These are phyloP conservation scores for Phytophthora gonapodyides DNA, from an alignment of 352 stramenopile species.

Conservation along the genomic window DNA sequence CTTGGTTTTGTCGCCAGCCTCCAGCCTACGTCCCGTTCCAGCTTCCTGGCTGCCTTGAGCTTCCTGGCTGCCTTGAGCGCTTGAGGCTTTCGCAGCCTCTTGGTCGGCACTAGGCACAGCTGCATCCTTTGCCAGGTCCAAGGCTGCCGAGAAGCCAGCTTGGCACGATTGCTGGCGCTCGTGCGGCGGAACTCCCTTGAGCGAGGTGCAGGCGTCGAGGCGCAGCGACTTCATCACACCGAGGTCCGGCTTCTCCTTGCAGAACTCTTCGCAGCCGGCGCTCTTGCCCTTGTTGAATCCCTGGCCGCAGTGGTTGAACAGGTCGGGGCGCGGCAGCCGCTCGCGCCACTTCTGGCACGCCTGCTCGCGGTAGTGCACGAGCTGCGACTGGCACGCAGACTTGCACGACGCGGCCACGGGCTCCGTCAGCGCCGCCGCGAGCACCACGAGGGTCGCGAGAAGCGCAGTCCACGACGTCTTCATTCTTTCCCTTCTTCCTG, in stretches of 20 bases:
- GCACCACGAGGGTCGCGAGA: constrained; percentile 18
- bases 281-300: constrained; percentile 47
- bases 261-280: constrained; percentile 48
- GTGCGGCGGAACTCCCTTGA: constrained; percentile 41
- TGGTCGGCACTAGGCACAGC: constrained; percentile 12
- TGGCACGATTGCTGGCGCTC: constrained; percentile 52
- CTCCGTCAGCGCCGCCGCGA: constrained; percentile 11
- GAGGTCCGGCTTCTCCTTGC: constrained; percentile 26
- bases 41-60: constrained; percentile 23
- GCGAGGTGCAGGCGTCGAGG: constrained; percentile 47
- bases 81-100: constrained; percentile 4
- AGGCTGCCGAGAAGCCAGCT: constrained; percentile 44
- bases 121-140: constrained; percentile 39
- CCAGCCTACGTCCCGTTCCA: constrained; percentile 6
- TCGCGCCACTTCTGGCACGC: constrained; percentile 51
- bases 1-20: not conserved
- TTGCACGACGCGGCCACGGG: constrained; percentile 26
- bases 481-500: constrained; percentile 17
- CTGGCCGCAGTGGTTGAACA: constrained; percentile 58
- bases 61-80: constrained; percentile 13
- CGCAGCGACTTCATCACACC: constrained; percentile 41
- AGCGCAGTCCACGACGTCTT: constrained; percentile 35
- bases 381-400: constrained; percentile 44
- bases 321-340: constrained; percentile 48
- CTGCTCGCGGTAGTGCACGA: constrained; percentile 45